Percentiles rank a stretch among this genome's conserved stretches.
phyloP scores from a whole-genome alignment of 2,329 filamentous ascomycete species.

The Ceratocystis lukuohia region DNA sequence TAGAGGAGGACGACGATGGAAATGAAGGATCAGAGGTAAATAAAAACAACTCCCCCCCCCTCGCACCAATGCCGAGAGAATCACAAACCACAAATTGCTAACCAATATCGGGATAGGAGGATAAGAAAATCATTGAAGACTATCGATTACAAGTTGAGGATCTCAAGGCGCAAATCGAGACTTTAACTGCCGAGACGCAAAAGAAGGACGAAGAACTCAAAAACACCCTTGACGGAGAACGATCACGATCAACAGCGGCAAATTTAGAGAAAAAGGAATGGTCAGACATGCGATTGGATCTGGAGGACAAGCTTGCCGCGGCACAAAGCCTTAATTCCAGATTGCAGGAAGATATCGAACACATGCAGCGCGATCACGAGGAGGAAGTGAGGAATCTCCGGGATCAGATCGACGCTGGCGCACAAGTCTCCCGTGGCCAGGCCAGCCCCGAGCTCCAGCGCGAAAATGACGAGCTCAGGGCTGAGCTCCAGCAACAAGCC shows the following conservation, averaged over 20 bases:
- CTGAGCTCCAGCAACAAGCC: slow-evolving; percentile 58
- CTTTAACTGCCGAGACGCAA: slow-evolving; percentile 56
- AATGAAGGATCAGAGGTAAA: slow-evolving; percentile 30
- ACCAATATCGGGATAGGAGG: background rate
- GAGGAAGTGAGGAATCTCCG: slow-evolving; percentile 49
- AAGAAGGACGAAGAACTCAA: slow-evolving; percentile 59
- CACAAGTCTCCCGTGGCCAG: slow-evolving; percentile 4
- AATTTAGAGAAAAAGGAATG: slow-evolving; percentile 58
- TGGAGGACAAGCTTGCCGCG: slow-evolving; percentile 62
- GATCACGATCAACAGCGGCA: slow-evolving; percentile 36
- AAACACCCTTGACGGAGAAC: slow-evolving; percentile 45
- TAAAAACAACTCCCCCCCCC: slow-evolving; percentile 6
- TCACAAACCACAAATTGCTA: background rate
- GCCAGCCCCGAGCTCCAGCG: slow-evolving; percentile 38
- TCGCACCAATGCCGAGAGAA: too few relatives aligned
- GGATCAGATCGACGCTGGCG: slow-evolving; percentile 39
- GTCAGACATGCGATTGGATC: slow-evolving; percentile 47
- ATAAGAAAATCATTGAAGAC: slow-evolving; percentile 29
- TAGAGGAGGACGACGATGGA: slow-evolving; percentile 81
- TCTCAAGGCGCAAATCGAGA: slow-evolving; percentile 64
- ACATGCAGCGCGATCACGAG: slow-evolving; percentile 54
- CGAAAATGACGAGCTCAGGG: slow-evolving; percentile 57
- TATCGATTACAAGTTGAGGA: slow-evolving; percentile 64
- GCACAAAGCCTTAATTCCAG: slow-evolving; percentile 67
- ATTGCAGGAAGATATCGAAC: slow-evolving; percentile 65